Percentiles rank a stretch among this genome's conserved stretches.
phyloP scores from a whole-genome alignment of 164 flowering plant genomes.

The Annona squamosa region DNA sequence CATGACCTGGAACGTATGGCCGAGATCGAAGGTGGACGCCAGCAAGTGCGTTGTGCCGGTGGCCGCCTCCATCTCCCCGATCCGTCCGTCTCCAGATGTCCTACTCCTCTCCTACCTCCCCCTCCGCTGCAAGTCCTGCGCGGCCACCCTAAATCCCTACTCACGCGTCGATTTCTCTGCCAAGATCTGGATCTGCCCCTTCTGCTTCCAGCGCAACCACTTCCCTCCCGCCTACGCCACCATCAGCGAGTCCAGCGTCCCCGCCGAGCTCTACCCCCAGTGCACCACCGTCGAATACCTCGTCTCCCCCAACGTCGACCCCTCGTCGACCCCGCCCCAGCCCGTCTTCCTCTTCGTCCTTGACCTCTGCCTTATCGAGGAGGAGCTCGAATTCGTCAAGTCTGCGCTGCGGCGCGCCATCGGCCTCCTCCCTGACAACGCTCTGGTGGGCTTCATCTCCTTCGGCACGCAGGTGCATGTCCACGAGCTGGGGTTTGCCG shows the following conservation, averaged over 20 bases:
- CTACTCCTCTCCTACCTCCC: conserved; percentile 70
- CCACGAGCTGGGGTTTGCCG: conserved; percentile 84
- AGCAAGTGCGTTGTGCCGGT: conserved; percentile 96
- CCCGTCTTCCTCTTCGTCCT: conserved; percentile 75
- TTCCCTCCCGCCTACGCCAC: conserved; percentile 68
- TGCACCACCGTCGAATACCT: conserved; percentile 66
- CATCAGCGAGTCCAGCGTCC: conserved; percentile 63
- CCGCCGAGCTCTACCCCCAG: conserved; percentile 83
- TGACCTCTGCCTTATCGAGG: conserved; percentile 85
- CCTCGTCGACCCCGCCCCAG: conserved; percentile 10
- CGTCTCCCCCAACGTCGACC: conserved; percentile 3
- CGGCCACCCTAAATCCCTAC: conserved; percentile 51
- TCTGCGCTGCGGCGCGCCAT: conserved; percentile 64
- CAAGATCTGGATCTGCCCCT: conserved; percentile 95
- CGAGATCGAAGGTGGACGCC: conserved; percentile 80
- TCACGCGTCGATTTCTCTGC: conserved; percentile 68
- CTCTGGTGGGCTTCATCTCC: conserved; percentile 76
- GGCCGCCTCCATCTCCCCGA: conserved; percentile 70
- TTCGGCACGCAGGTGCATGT: conserved; percentile 98
- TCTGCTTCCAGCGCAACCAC: conserved; percentile 77
- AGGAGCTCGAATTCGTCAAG: conserved; percentile 74
- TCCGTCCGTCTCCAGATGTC: conserved; percentile 64
- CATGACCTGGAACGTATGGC: conserved; percentile 93
- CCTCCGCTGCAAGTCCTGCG: conserved; percentile 76
- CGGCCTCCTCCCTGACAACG: conserved; percentile 78